Evolutionary conservation across 768 basidiomycete species (phyloP).

Genomic region (Rhizopogon vulgaris): DNA sequence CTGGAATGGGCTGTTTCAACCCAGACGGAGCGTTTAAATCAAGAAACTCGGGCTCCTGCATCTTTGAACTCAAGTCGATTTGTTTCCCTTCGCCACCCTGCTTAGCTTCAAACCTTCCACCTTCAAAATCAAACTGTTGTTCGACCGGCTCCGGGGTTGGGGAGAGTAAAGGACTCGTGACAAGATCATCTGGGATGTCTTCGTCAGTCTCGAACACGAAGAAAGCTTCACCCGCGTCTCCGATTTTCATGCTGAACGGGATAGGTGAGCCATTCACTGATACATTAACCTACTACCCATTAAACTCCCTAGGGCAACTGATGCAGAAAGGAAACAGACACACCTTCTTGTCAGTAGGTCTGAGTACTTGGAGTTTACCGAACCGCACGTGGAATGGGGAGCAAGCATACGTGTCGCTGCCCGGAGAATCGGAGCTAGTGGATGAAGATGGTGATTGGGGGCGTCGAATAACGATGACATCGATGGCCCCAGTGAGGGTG

Average conservation of each 20-base stretch:
- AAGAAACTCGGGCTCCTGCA: conserved; percentile 72
- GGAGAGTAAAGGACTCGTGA: conserved; percentile 86
- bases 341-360: conserved; percentile 92
- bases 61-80: conserved; percentile 9
- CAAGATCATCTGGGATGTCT: conserved; percentile 87
- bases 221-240: conserved; percentile 97
- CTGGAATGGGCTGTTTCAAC: conserved; percentile 8
- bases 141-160: conserved; percentile 44
- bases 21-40: conserved; percentile 58
- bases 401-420: conserved; percentile 66
- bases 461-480: conserved; percentile 91
- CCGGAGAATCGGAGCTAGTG: conserved; percentile 27
- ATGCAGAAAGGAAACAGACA: conserved; percentile 9
- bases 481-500: conserved; percentile 96
- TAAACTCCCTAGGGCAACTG: neutral
- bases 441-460: conserved; percentile 20
- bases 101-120: conserved; percentile 39
- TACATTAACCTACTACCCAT: conserved; percentile 64
- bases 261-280: conserved; percentile 80
- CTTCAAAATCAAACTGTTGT: conserved; percentile 18
- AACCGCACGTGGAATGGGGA: conserved; percentile 97
- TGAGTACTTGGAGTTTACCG: conserved; percentile 93
- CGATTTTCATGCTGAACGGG: conserved; percentile 97
- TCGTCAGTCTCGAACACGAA: conserved; percentile 97
- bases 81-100: conserved; percentile 18